Percentiles rank a stretch among this genome's conserved stretches.
Evolutionary conservation across 805 yeast species (phyloP).

Genomic region (Kodamaea laetipori): DNA sequence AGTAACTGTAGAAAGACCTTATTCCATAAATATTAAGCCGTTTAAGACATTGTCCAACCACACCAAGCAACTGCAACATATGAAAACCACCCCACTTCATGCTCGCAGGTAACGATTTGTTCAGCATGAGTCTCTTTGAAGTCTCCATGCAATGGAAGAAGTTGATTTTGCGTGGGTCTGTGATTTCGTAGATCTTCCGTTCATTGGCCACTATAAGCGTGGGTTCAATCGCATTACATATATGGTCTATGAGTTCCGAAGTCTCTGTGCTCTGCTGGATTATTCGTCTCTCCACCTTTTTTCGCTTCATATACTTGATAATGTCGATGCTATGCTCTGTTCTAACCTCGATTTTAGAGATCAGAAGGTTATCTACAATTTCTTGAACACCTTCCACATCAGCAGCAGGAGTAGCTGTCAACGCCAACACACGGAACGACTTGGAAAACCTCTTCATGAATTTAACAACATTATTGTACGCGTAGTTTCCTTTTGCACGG

Average conservation of each 20-base stretch:
- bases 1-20: slow-evolving; percentile 69
- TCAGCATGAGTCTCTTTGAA: slow-evolving; percentile 55
- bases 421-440: slow-evolving; percentile 74
- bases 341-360: slow-evolving; percentile 80
- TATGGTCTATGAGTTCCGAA: slow-evolving; percentile 50
- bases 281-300: slow-evolving; percentile 59
- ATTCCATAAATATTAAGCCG: slow-evolving; percentile 82
- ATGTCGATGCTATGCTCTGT: slow-evolving; percentile 85
- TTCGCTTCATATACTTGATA: slow-evolving; percentile 71
- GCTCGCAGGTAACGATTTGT: slow-evolving; percentile 63
- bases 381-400: slow-evolving; percentile 86
- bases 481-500: slow-evolving; percentile 85
- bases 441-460: slow-evolving; percentile 56
- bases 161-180: slow-evolving; percentile 68
- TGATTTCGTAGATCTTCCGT: slow-evolving; percentile 60
- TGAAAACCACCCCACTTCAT: slow-evolving; percentile 72
- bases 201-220: slow-evolving; percentile 63
- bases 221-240: slow-evolving; percentile 70
- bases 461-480: slow-evolving; percentile 81
- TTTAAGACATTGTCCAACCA: slow-evolving; percentile 70
- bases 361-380: slow-evolving; percentile 69
- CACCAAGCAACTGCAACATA: slow-evolving; percentile 61
- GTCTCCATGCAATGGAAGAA: slow-evolving; percentile 72
- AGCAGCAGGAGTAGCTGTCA: slow-evolving; percentile 96
- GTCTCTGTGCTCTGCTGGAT: slow-evolving; percentile 60